These are phyloP conservation scores for Exophiala sideris DNA, from an alignment of 2,329 filamentous ascomycete genomes.

Conservation along the genomic window DNA sequence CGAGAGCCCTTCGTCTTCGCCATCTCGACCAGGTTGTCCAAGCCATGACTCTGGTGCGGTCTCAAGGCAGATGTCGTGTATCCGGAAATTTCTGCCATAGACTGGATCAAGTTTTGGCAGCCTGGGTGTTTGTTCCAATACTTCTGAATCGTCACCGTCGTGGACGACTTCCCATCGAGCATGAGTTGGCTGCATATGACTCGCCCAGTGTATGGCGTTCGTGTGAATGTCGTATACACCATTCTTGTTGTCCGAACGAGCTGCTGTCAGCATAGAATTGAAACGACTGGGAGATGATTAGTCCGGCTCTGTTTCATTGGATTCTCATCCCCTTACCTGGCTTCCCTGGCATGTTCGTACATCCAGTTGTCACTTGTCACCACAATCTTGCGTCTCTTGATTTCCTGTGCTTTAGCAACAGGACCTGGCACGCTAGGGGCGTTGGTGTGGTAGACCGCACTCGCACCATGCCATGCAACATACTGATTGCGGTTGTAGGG, in stretches of 20 bases:
- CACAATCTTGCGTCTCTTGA: constrained; percentile 79
- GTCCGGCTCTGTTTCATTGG: not conserved
- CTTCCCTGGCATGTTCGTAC: constrained; percentile 86
- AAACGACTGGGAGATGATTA: constrained; percentile 62
- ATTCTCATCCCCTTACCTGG: constrained; percentile 59
- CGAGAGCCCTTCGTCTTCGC: constrained; percentile 39
- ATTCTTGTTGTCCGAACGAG: constrained; percentile 65
- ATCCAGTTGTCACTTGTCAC: constrained; percentile 97
- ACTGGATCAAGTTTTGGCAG: constrained; percentile 56
- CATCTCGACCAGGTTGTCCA: constrained; percentile 54
- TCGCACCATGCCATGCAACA: constrained; percentile 96
- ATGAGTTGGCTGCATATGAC: constrained; percentile 83
- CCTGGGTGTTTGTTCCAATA: constrained; percentile 34
- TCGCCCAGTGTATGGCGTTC: constrained; percentile 83
- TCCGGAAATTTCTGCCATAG: constrained; percentile 60
- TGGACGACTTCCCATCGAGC: constrained; percentile 73
- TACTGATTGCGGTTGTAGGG: constrained; percentile 99
- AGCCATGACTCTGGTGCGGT: constrained; percentile 57
- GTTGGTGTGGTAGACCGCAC: constrained; percentile 86
- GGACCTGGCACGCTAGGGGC: constrained; percentile 72
- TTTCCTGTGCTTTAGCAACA: constrained; percentile 68
- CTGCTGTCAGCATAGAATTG: constrained; percentile 69
- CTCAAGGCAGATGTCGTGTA: constrained; percentile 60
- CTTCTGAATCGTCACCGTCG: constrained; percentile 24
- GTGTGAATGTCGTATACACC: constrained; percentile 94